A percentile compares a stretch with the other conserved stretches of the same genome.
phyloP scores from a whole-genome alignment of 148 eudicot genomes.

The Rhododendron mucronatum region DNA sequence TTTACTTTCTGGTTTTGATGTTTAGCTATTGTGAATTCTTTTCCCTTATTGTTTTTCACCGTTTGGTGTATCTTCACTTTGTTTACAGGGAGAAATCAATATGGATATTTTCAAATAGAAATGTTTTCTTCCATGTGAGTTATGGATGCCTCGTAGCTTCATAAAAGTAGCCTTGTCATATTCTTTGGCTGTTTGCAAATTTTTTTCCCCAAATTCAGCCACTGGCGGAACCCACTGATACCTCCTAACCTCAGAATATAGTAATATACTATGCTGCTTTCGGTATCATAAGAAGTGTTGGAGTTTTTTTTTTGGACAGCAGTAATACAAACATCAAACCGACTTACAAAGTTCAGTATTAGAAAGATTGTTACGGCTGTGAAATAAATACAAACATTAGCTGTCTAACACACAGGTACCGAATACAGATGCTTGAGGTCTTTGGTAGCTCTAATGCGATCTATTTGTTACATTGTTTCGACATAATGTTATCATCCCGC shows the following conservation, averaged over 20 bases:
- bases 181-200: background rate
- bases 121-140: background rate
- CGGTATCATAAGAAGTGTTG: background rate
- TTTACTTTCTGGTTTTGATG: background rate
- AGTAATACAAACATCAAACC: background rate
- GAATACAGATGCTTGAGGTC: background rate
- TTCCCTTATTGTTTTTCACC: background rate
- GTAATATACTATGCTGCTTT: background rate
- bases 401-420: background rate
- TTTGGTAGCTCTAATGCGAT: background rate
- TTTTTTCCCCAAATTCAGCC: background rate
- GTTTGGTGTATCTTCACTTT: background rate
- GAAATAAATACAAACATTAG: background rate
- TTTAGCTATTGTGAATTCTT: background rate
- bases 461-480: background rate
- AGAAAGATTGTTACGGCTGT: too few species aligned
- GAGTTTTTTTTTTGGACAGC: too few species aligned
- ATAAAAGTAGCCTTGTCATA: background rate
- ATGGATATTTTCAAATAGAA: background rate
- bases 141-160: background rate
- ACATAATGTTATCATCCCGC: background rate
- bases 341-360: too few species aligned
- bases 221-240: background rate
- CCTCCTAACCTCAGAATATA: background rate
- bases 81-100: background rate